A percentile compares a stretch with the other conserved stretches of the same genome.
Evolutionary conservation across 805 yeast genomes (phyloP).

Genomic region (Kazachstania taianensis): DNA sequence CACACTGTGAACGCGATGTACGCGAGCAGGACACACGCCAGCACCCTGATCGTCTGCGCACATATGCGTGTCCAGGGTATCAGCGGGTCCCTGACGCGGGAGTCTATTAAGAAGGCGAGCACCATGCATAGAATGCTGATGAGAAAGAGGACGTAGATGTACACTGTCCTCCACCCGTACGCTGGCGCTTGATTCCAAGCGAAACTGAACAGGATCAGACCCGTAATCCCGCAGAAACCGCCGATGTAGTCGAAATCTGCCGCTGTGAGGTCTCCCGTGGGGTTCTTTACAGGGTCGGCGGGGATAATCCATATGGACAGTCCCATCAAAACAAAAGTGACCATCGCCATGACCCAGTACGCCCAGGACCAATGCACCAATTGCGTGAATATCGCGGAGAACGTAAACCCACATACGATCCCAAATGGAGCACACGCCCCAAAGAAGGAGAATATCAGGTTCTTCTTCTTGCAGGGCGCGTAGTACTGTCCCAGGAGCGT

Average conservation of each 20-base stretch:
- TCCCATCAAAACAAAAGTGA: constrained; percentile 27
- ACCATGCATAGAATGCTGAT: constrained; percentile 36
- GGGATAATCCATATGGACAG: constrained; percentile 30
- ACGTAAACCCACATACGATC: constrained; percentile 43
- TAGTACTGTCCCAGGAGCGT: constrained; percentile 39
- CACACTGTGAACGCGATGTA: constrained; percentile 47
- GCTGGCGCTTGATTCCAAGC: constrained; percentile 61
- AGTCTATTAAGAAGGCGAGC: constrained; percentile 31
- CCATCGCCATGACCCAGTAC: constrained; percentile 39
- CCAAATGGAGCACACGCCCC: constrained; percentile 61
- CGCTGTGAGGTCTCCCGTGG: neutral
- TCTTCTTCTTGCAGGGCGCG: constrained; percentile 31
- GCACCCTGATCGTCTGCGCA: constrained; percentile 2
- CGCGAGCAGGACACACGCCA: constrained; percentile 30
- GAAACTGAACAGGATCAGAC: constrained; percentile 47
- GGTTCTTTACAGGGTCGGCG: neutral
- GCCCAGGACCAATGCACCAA: constrained; percentile 53
- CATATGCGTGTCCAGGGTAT: constrained; percentile 31
- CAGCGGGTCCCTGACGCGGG: constrained; percentile 36
- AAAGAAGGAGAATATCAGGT: constrained; percentile 44
- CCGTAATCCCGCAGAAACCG: constrained; percentile 40
- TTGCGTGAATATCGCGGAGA: constrained; percentile 38
- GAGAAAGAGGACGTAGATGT: constrained; percentile 41
- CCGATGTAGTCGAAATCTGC: constrained; percentile 34
- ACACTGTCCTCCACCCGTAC: constrained; percentile 47